phyloP scores from a whole-genome alignment of 805 yeast genomes.

The Pichia exigua region DNA sequence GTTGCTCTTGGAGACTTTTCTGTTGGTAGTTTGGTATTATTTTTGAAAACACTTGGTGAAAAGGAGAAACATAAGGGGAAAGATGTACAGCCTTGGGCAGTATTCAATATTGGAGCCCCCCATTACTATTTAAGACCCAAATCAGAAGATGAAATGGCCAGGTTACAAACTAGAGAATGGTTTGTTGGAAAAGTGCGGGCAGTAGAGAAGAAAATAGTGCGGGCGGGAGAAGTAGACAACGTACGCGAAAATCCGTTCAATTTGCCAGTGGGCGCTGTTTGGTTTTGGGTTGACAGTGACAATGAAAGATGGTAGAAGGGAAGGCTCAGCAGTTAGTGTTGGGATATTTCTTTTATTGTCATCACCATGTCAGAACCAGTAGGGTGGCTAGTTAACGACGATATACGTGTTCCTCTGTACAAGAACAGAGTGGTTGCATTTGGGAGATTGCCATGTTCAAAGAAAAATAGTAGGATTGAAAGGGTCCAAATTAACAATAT shows the following conservation, averaged over 20 bases:
- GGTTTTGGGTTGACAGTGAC: constrained; percentile 47
- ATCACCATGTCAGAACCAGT: neutral
- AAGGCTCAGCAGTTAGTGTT: neutral
- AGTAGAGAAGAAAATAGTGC: constrained; percentile 49
- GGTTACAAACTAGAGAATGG: constrained; percentile 59
- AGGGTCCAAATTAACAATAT: constrained; percentile 11
- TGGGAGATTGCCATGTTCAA: constrained; percentile 31
- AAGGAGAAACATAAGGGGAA: no score
- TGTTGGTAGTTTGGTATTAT: constrained; percentile 70
- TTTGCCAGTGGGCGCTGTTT: constrained; percentile 50
- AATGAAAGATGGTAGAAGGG: neutral
- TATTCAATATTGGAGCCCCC: constrained; percentile 83
- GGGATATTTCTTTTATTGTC: no score
- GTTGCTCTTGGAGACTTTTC: constrained; percentile 63
- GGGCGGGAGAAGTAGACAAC: constrained; percentile 33
- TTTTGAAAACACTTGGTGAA: constrained; percentile 57
- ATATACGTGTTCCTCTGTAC: constrained; percentile 6
- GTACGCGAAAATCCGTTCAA: constrained; percentile 53
- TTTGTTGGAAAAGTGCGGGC: constrained; percentile 60
- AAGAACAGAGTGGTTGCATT: constrained; percentile 32
- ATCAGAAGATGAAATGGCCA: constrained; percentile 12
- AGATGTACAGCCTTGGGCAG: constrained; percentile 72
- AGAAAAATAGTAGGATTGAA: neutral
- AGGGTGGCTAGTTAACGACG: neutral
- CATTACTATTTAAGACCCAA: constrained; percentile 62